phyloP scores from a whole-genome alignment of 495 filamentous ascomycete genomes.

The Annulohypoxylon stygium region DNA sequence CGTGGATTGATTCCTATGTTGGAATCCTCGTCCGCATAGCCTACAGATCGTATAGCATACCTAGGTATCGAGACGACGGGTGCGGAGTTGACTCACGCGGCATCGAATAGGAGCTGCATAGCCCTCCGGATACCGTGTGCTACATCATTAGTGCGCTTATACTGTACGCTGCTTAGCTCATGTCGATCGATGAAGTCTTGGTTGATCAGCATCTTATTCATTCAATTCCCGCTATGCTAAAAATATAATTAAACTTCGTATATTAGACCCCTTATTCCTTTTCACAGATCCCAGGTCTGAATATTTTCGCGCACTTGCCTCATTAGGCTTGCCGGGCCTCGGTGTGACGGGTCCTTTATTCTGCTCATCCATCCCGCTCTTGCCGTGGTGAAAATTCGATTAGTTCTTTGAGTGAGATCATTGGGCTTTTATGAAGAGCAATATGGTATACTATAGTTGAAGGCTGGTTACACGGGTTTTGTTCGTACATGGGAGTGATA shows the following conservation, averaged over 20 bases:
- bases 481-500: not conserved
- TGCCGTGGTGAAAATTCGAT: not conserved
- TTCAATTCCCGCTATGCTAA: not conserved
- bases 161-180: not conserved
- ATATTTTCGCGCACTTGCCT: not conserved
- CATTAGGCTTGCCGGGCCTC: not conserved
- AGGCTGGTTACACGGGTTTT: not conserved
- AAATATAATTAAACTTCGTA: not conserved
- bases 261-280: not conserved
- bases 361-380: not conserved
- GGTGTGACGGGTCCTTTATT: not conserved
- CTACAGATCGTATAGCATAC: conserved; percentile 3
- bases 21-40: not conserved
- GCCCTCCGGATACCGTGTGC: not conserved
- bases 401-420: not conserved
- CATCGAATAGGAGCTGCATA: conserved; percentile 12
- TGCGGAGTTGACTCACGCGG: conserved; percentile 18
- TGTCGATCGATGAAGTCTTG: not conserved
- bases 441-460: not conserved
- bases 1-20: conserved; percentile 7
- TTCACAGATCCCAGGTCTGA: not conserved
- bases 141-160: not conserved
- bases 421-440: not conserved
- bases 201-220: not conserved
- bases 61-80: not conserved